A percentile compares a stretch with the other conserved stretches of the same genome.
Evolutionary conservation across 2,329 filamentous ascomycete species (phyloP).

Genomic region (Fusarium sacchari): DNA sequence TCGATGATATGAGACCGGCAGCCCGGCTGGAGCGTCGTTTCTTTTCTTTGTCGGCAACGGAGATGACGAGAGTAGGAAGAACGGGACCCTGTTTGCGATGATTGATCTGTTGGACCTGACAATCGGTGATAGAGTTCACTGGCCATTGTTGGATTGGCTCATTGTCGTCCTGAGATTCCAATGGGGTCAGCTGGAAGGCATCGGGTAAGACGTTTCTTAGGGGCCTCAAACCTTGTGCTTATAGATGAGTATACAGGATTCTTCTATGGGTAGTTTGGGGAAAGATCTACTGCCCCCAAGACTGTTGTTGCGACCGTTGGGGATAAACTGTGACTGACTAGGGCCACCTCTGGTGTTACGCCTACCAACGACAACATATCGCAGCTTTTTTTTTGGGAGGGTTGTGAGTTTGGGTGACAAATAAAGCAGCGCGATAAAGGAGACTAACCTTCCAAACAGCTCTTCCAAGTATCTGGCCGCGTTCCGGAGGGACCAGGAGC

Average conservation of each 20-base stretch:
- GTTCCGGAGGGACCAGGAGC: constrained; percentile 62
- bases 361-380: constrained; percentile 67
- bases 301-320: constrained; percentile 52
- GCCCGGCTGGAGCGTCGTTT: constrained; percentile 73
- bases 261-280: constrained; percentile 51
- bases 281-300: constrained; percentile 50
- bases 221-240: constrained; percentile 61
- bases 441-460: constrained; percentile 62
- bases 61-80: constrained; percentile 68
- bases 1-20: constrained; percentile 62
- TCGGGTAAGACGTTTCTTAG: neutral
- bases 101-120: constrained; percentile 66
- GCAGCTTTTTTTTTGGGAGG: constrained; percentile 58
- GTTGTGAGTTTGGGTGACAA: constrained; percentile 23
- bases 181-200: constrained; percentile 6
- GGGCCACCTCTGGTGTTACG: constrained; percentile 46
- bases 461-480: constrained; percentile 61
- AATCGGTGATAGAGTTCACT: constrained; percentile 63
- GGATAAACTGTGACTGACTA: constrained; percentile 53
- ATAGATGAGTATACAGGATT: constrained; percentile 63
- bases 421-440: neutral
- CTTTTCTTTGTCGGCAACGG: constrained; percentile 68
- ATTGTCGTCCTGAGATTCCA: constrained; percentile 56
- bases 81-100: constrained; percentile 70
- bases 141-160: constrained; percentile 66